Conservation (phyloP, 192 early-diverging fungal species). For the Backusella liffmaniae region DNA sequence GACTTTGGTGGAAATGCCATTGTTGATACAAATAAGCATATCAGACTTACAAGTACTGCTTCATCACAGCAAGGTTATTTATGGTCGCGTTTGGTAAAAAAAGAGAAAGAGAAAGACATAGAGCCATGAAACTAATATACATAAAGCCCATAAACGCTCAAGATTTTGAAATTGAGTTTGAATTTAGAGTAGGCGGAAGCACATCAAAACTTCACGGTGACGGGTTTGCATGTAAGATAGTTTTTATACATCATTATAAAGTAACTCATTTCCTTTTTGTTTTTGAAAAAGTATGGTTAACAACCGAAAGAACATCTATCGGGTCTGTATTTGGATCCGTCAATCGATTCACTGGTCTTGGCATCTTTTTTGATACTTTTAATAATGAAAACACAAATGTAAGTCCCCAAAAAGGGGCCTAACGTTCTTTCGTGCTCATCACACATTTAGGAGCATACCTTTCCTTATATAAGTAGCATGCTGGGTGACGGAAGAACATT, state of each 20-base stretch:
- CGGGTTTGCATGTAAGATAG: conserved; percentile 73
- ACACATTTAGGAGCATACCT: conserved; percentile 50
- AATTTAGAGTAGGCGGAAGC: conserved; percentile 83
- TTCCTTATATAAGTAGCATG: conserved; percentile 94
- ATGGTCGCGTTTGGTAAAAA: conserved; percentile 63
- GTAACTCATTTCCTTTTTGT: no score
- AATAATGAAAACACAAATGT: conserved; percentile 68
- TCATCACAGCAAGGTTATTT: conserved; percentile 81
- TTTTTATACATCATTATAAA: neutral
- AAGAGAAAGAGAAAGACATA: neutral
- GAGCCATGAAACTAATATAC: neutral
- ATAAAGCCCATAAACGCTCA: conserved; percentile 60
- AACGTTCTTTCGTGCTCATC: neutral
- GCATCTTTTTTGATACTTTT: conserved; percentile 97
- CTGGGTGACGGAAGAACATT: conserved; percentile 84
- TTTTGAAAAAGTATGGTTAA: conserved; percentile 68
- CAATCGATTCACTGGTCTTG: conserved; percentile 89
- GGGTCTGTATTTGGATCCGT: conserved; percentile 90
- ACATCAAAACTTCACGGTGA: conserved; percentile 84
- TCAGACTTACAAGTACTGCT: conserved; percentile 83
- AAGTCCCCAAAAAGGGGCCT: neutral
- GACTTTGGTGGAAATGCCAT: conserved; percentile 92
- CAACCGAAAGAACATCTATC: conserved; percentile 60
- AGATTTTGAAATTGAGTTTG: conserved; percentile 88
- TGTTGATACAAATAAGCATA: conserved; percentile 82